Evolutionary conservation across 2,329 filamentous ascomycete genomes (phyloP), one percentile per base, ranked within the genome.

Genomic region (Seiridium cupressi): DNA sequence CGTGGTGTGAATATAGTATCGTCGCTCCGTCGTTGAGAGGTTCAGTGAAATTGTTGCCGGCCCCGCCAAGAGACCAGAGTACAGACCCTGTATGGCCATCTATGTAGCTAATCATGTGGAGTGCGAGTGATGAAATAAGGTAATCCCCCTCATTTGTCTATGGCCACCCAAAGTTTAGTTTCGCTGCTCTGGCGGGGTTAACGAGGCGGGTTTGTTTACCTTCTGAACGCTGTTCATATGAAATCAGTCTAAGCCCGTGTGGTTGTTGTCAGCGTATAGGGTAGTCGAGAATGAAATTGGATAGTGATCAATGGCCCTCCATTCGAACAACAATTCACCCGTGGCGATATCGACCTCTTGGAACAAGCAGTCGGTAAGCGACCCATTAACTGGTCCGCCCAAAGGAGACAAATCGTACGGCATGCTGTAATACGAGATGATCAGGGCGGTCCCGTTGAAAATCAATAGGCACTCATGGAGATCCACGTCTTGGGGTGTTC

Each of bases 141-240:
- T 76, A 77, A 61, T 77, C 71, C 9, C 75, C 76, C 6, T 67
- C 66, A 1, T 62, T 60, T 1, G 72, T 74, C 65, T 26, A 26
- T 26, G 18, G 18, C 18, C 18, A 26, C 18, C 18, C 18, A 26
- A 26, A 26, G 18, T 26, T 26, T 26, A 26, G 18, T 26, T 26
- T 26, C 18, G 18, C 18, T 26, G 18, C 18, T 26, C 18, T 26
- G 18, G 18, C 2, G 18, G 18, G 18, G 18, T 26, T 26, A 26
- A 26, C 2, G 18, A 26, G 18, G 18, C 18, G 18, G 18, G 18
- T 26, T 26, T 26, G 18, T 26, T 26, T 26, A 26, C 18, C 18
- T 76, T 76, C 44, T 69, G 68, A 7, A 74, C 64, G 47, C 73
- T 74, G 64, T 76, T 77, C 65, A 77, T 70, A 64, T 77, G 76